Conservation (phyloP, 768 basidiomycete genomes). For the Collybiopsis confluens region DNA sequence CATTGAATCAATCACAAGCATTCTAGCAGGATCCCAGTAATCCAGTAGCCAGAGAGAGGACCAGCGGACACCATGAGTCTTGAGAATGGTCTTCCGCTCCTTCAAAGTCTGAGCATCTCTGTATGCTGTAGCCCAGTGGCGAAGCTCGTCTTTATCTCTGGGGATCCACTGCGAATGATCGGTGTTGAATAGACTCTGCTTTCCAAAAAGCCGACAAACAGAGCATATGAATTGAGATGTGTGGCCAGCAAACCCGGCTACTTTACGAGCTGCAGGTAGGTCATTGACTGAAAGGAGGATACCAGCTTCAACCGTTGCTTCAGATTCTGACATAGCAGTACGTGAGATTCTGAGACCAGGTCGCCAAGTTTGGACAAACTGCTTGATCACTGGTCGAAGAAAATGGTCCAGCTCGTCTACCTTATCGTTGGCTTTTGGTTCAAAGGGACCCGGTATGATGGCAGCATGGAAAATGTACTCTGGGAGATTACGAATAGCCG, state of each 20-base stretch:
- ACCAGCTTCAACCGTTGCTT: slow-evolving; percentile 12
- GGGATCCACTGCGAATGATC: slow-evolving; percentile 21
- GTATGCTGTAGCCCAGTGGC: slow-evolving; percentile 15
- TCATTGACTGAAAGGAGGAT: slow-evolving; percentile 27
- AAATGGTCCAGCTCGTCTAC: slow-evolving; percentile 25
- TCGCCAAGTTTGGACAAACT: slow-evolving; percentile 28
- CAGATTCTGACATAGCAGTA: slow-evolving; percentile 1
- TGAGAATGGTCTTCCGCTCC: slow-evolving; percentile 15
- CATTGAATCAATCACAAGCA: slow-evolving; percentile 33
- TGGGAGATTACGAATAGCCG: slow-evolving; percentile 5
- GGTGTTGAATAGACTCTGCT: slow-evolving; percentile 20
- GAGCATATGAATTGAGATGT: slow-evolving; percentile 22
- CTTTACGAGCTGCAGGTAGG: slow-evolving; percentile 23
- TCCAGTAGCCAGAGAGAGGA: slow-evolving; percentile 27
- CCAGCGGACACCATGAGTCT: slow-evolving; percentile 22
- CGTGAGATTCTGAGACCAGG: slow-evolving; percentile 21
- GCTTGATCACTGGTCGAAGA: slow-evolving; percentile 28
- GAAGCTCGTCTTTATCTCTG: slow-evolving; percentile 14
- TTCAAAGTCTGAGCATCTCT: slow-evolving; percentile 13
- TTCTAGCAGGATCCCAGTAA: slow-evolving; percentile 33
- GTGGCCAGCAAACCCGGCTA: slow-evolving; percentile 18
- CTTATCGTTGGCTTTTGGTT: slow-evolving; percentile 22
- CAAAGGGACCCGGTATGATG: slow-evolving; percentile 31
- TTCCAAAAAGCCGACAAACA: slow-evolving; percentile 16
- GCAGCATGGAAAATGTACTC: slow-evolving; percentile 36